phyloP scores from a whole-genome alignment of 495 filamentous ascomycete genomes.

The Oleoguttula mirabilis region DNA sequence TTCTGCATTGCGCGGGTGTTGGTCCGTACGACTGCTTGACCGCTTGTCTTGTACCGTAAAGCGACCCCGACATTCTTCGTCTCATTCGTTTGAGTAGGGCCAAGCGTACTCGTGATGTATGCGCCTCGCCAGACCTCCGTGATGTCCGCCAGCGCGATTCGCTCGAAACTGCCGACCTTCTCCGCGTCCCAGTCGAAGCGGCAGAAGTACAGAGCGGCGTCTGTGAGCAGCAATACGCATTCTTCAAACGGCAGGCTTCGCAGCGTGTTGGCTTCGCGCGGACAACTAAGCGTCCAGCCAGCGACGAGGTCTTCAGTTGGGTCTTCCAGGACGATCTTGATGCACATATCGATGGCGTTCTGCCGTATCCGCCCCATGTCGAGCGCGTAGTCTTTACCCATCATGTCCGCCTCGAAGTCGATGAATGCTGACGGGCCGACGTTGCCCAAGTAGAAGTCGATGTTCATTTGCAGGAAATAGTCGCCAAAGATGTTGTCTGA shows the following conservation, averaged over 20 bases:
- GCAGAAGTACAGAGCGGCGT: slow-evolving; percentile 72
- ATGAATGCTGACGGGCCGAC: slow-evolving; percentile 71
- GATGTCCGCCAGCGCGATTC: slow-evolving; percentile 66
- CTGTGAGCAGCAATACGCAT: slow-evolving; percentile 71
- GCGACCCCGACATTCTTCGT: slow-evolving; percentile 71
- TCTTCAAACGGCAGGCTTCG: slow-evolving; percentile 67
- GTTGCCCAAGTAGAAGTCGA: slow-evolving; percentile 88
- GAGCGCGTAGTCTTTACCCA: slow-evolving; percentile 74
- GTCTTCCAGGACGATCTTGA: slow-evolving; percentile 74
- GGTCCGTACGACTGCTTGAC: slow-evolving; percentile 52
- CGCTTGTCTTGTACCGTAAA: slow-evolving; percentile 57
- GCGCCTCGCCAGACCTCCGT: slow-evolving; percentile 60
- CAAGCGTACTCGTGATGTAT: slow-evolving; percentile 80
- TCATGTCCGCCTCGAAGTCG: slow-evolving; percentile 83
- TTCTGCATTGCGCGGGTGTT: slow-evolving; percentile 76
- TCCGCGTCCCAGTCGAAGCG: slow-evolving; percentile 86
- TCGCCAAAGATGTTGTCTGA: slow-evolving; percentile 92
- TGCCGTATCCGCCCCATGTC: slow-evolving; percentile 72
- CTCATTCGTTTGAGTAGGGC: slow-evolving; percentile 60
- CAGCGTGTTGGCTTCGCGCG: slow-evolving; percentile 52
- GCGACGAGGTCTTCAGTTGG: slow-evolving; percentile 68
- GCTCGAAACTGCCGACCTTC: slow-evolving; percentile 80
- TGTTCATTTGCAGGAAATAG: slow-evolving; percentile 86
- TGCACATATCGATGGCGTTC: slow-evolving; percentile 75
- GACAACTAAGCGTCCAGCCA: slow-evolving; percentile 70